phyloP scores from a whole-genome alignment of 129 eudicot genomes.

The Arctium minus region DNA sequence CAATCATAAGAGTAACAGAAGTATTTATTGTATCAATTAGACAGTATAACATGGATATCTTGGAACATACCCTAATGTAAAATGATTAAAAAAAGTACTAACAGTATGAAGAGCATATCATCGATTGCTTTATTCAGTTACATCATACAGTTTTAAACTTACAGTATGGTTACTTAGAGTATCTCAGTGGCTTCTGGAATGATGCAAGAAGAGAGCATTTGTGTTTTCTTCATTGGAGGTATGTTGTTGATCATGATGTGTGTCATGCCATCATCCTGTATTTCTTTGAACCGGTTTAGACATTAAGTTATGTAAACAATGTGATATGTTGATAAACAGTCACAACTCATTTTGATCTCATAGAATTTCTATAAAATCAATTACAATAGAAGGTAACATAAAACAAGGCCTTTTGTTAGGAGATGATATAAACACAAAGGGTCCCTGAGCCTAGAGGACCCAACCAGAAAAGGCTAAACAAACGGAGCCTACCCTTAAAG shows the following conservation, averaged over 20 bases:
- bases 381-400: neutral
- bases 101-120: neutral
- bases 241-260: neutral
- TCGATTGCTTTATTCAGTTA: neutral
- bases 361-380: neutral
- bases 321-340: neutral
- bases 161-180: neutral
- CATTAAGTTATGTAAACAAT: neutral
- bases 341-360: neutral
- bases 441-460: neutral
- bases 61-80: slow-evolving; percentile 1
- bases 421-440: neutral
- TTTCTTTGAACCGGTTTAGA: neutral
- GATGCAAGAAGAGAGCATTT: neutral
- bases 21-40: neutral
- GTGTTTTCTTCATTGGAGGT: neutral
- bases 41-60: neutral
- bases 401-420: neutral
- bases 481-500: too few relatives aligned
- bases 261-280: neutral
- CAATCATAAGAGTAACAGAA: neutral
- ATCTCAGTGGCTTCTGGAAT: neutral
- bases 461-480: neutral
- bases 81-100: neutral
- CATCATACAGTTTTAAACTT: neutral